These are phyloP conservation scores for Coniochaeta pulveracea DNA, from an alignment of 2,329 filamentous ascomycete species.

Conservation along the genomic window DNA sequence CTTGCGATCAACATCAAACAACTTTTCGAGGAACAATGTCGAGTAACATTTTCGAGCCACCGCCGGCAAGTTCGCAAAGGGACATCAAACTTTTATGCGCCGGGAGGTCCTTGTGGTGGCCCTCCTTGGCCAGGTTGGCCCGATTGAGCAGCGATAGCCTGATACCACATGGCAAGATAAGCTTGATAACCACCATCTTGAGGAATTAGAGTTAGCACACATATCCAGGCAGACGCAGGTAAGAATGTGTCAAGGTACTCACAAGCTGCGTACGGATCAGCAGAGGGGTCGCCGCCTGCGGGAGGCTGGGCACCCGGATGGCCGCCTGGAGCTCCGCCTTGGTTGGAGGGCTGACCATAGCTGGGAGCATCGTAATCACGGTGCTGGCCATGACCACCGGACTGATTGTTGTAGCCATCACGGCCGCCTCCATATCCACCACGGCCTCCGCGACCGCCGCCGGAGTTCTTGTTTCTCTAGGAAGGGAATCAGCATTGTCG, in stretches of 20 bases:
- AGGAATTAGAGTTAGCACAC: constrained; percentile 13
- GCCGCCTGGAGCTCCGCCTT: constrained; percentile 29
- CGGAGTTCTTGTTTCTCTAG: constrained; percentile 43
- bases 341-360: constrained; percentile 36
- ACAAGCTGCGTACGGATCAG: constrained; percentile 68
- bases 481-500: background rate
- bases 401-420: too few relatives aligned
- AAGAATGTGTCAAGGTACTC: constrained; percentile 21
- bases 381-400: constrained; percentile 22
- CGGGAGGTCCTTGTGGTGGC: too few relatives aligned
- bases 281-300: constrained; percentile 32
- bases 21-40: too few relatives aligned
- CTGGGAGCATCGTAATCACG: constrained; percentile 44
- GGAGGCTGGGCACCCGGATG: constrained; percentile 22
- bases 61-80: too few relatives aligned
- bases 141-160: constrained; percentile 37
- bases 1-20: too few relatives aligned
- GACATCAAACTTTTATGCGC: too few relatives aligned
- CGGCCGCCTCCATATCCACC: constrained; percentile 28
- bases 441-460: constrained; percentile 31
- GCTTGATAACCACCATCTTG: constrained; percentile 70
- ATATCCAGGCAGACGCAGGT: background rate
- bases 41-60: too few relatives aligned
- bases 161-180: constrained; percentile 73
- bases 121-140: constrained; percentile 11